These are phyloP conservation scores for Allium sativum DNA, from an alignment of 106 monocot species.

Conservation along the genomic window DNA sequence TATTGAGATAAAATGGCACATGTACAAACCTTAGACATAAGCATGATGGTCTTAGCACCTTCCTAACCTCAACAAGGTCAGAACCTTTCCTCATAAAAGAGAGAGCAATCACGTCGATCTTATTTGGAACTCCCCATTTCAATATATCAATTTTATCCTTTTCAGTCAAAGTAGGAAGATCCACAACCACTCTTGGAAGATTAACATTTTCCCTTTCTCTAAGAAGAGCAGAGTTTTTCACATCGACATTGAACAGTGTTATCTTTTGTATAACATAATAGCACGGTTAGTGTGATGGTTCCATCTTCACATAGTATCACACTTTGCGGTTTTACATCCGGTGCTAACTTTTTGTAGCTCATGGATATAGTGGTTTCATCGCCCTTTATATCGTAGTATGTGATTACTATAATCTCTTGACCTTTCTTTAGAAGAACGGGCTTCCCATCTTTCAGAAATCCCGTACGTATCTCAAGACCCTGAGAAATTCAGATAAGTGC, in stretches of 20 bases:
- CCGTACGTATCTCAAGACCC: conserved; percentile 31
- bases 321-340: conserved; percentile 20
- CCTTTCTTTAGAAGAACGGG: conserved; percentile 14
- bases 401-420: conserved; percentile 20
- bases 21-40: conserved; percentile 34
- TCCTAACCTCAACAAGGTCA: conserved; percentile 29
- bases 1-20: not conserved
- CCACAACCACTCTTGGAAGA: conserved; percentile 22
- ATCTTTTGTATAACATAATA: conserved; percentile 13
- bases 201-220: conserved; percentile 32
- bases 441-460: conserved; percentile 28
- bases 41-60: conserved; percentile 26
- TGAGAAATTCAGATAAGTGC: conserved; percentile 3
- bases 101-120: conserved; percentile 26
- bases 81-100: conserved; percentile 41
- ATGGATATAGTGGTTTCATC: conserved; percentile 27
- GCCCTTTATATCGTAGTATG: conserved; percentile 22
- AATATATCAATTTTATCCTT: conserved; percentile 28
- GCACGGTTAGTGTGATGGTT: conserved; percentile 26
- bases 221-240: conserved; percentile 21
- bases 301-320: conserved; percentile 23
- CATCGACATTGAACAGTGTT: conserved; percentile 23
- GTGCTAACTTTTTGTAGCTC: conserved; percentile 27
- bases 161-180: conserved; percentile 18
- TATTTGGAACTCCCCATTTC: conserved; percentile 29